Evolutionary conservation across 805 yeast genomes (phyloP).

Genomic region (Suhomyces prunicola): DNA sequence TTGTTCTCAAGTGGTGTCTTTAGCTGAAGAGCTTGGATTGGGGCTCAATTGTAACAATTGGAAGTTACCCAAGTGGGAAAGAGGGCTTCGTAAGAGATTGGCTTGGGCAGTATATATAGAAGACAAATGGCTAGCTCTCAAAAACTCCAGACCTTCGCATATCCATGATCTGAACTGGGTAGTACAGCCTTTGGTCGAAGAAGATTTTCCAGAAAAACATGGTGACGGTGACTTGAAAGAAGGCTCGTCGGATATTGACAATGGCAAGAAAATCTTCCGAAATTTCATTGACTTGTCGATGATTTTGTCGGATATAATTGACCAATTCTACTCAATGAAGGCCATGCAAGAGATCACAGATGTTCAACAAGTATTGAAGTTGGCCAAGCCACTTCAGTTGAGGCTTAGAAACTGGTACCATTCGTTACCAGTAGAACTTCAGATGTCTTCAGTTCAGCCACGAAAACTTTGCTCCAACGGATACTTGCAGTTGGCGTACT

Average conservation of each 20-base stretch:
- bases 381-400: constrained; percentile 80
- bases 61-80: constrained; percentile 94
- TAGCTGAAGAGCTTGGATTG: constrained; percentile 87
- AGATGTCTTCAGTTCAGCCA: constrained; percentile 58
- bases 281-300: constrained; percentile 63
- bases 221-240: constrained; percentile 49
- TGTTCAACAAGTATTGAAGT: constrained; percentile 64
- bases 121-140: constrained; percentile 85
- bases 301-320: constrained; percentile 69
- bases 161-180: constrained; percentile 75
- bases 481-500: constrained; percentile 76
- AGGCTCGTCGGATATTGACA: constrained; percentile 66
- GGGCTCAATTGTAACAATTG: constrained; percentile 89
- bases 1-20: constrained; percentile 80
- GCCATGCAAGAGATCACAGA: constrained; percentile 56
- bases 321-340: constrained; percentile 66
- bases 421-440: constrained; percentile 60
- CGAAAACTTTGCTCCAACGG: constrained; percentile 71
- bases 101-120: constrained; percentile 96
- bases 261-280: constrained; percentile 67
- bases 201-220: constrained; percentile 76
- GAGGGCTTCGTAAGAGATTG: constrained; percentile 78
- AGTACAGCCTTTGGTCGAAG: constrained; percentile 62
- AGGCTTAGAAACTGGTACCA: constrained; percentile 75
- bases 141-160: constrained; percentile 84